Percentiles rank a stretch among this genome's conserved stretches.
These are phyloP conservation scores for Nitzschia inconspicua DNA, from an alignment of 108 stramenopile genomes.

Conservation along the genomic window DNA sequence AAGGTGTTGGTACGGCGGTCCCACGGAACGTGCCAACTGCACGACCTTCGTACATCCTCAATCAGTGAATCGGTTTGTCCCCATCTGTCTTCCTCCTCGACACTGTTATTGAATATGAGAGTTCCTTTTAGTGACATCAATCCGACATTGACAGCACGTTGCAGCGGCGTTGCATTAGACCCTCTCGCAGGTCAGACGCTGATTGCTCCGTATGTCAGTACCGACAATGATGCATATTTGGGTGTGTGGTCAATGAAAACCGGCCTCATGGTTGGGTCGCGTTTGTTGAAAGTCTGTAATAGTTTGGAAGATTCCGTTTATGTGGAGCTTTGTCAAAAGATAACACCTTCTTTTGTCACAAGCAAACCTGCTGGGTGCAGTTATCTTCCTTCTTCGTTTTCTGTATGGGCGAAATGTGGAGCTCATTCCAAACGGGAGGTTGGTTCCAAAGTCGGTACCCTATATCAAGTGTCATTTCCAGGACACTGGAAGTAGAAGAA, in stretches of 20 bases:
- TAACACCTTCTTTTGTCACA: constrained; percentile 7
- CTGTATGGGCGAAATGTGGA: constrained; percentile 33
- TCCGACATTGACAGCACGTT: constrained; percentile 12
- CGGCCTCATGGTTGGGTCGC: constrained; percentile 17
- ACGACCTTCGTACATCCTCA: constrained; percentile 26
- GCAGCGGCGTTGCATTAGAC: constrained; percentile 27
- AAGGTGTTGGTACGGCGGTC: constrained; percentile 25
- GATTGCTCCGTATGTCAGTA: constrained; percentile 21
- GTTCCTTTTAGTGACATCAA: constrained; percentile 9
- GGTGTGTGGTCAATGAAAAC: constrained; percentile 27
- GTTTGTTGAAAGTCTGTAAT: not conserved
- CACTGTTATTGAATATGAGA: constrained; percentile 9
- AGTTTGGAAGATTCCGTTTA: not conserved
- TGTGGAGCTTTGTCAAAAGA: constrained; percentile 21
- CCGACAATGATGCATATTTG: constrained; percentile 12
- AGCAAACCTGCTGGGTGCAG: not conserved
- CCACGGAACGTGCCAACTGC: constrained; percentile 28
- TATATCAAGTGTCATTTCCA: too few relatives aligned
- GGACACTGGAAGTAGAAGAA: too few relatives aligned
- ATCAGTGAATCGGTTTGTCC: not conserved
- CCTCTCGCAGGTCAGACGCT: constrained; percentile 2
- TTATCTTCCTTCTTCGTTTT: constrained; percentile 4
- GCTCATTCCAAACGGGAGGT: constrained; percentile 3
- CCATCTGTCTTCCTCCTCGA: not conserved
- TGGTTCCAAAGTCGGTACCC: constrained; percentile 7